These are phyloP conservation scores for Phaeosphaeriaceae sp. DNA, from an alignment of 2,329 filamentous ascomycete species.

Conservation along the genomic window DNA sequence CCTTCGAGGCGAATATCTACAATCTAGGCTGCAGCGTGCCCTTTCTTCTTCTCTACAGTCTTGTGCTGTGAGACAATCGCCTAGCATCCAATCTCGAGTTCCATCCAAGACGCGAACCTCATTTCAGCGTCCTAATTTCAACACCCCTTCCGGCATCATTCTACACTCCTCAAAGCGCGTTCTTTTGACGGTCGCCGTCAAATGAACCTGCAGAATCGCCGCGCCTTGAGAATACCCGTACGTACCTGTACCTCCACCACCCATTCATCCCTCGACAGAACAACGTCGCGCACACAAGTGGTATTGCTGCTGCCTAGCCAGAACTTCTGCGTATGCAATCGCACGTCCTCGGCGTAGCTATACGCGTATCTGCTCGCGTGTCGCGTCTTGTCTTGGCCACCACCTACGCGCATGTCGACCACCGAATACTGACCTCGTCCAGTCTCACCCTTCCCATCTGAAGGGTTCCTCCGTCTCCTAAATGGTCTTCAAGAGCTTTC, in stretches of 20 bases:
- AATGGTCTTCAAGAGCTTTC: constrained; percentile 80
- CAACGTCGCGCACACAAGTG: constrained; percentile 18
- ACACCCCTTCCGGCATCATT: constrained; percentile 16
- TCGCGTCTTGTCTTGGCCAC: constrained; percentile 17
- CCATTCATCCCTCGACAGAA: constrained; percentile 4
- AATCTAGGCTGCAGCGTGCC: constrained; percentile 36
- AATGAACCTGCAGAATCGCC: constrained; percentile 93
- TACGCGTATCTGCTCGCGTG: not conserved
- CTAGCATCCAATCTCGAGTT: constrained; percentile 7
- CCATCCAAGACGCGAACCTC: constrained; percentile 15
- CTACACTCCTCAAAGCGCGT: constrained; percentile 70
- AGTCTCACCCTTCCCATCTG: constrained; percentile 61
- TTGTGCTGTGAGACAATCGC: constrained; percentile 4
- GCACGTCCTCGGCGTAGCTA: not conserved
- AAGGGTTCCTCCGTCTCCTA: constrained; percentile 75
- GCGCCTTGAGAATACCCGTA: constrained; percentile 69
- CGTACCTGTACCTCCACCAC: constrained; percentile 40
- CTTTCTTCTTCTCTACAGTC: constrained; percentile 19
- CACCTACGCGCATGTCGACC: constrained; percentile 9
- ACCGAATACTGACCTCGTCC: constrained; percentile 24
- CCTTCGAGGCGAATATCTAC: constrained; percentile 30
- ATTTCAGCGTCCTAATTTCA: constrained; percentile 20
- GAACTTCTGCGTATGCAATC: constrained; percentile 4
- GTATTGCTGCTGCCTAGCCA: constrained; percentile 27
- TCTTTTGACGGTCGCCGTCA: constrained; percentile 91